Percentiles rank a stretch among this genome's conserved stretches.
These are phyloP conservation scores for Suhomyces guaymorum DNA, from an alignment of 1,139 yeast species.

Conservation along the genomic window DNA sequence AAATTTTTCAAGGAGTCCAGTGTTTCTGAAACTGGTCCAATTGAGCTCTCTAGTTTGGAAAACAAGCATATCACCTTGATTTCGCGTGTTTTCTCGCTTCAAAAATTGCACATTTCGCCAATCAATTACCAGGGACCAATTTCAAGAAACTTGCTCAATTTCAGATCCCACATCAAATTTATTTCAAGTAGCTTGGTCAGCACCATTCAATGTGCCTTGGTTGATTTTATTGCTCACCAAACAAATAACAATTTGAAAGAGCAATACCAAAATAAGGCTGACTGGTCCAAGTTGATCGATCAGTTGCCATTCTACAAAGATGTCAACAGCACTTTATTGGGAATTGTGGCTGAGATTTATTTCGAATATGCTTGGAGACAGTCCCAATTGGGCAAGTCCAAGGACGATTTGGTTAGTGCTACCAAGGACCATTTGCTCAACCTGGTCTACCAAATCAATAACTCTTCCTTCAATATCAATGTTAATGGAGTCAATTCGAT, in stretches of 20 bases:
- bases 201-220: slow-evolving; percentile 52
- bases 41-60: slow-evolving; percentile 32
- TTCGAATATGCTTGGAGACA: slow-evolving; percentile 41
- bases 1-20: slow-evolving; percentile 33
- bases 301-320: slow-evolving; percentile 62
- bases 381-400: slow-evolving; percentile 26
- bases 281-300: slow-evolving; percentile 60
- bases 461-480: slow-evolving; percentile 43
- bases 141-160: slow-evolving; percentile 60
- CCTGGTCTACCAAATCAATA: slow-evolving; percentile 41
- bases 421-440: slow-evolving; percentile 41
- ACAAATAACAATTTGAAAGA: slow-evolving; percentile 46
- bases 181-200: slow-evolving; percentile 54
- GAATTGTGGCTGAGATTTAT: slow-evolving; percentile 45
- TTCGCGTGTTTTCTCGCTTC: slow-evolving; percentile 59
- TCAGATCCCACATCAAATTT: slow-evolving; percentile 65
- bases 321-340: slow-evolving; percentile 46
- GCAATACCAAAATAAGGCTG: slow-evolving; percentile 40
- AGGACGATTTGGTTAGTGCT: slow-evolving; percentile 30
- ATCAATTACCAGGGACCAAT: slow-evolving; percentile 70
- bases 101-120: slow-evolving; percentile 54
- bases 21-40: slow-evolving; percentile 17
- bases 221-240: slow-evolving; percentile 56
- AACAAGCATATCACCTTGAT: slow-evolving; percentile 47
- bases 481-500: slow-evolving; percentile 46